Conservation (phyloP, 179 eudicot species). For the Carnegiea gigantea region DNA sequence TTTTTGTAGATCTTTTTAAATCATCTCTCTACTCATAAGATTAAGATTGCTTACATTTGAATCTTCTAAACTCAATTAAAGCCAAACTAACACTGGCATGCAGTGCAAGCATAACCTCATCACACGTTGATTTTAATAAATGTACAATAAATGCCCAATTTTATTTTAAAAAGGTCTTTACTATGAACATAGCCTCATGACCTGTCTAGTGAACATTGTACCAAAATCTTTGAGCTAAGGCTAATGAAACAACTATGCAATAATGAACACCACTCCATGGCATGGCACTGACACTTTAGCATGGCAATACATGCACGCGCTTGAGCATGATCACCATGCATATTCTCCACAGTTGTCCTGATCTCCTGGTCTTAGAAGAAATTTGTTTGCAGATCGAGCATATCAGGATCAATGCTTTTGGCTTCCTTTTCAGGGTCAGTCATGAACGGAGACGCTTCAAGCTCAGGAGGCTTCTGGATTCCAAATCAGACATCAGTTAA, state of each 20-base stretch:
- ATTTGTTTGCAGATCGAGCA: slow-evolving; percentile 78
- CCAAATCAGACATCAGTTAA: slow-evolving; percentile 4
- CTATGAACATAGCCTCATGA: too few species aligned
- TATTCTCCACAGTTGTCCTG: not conserved
- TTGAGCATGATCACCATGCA: not conserved
- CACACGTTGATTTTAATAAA: not conserved
- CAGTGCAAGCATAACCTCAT: not conserved
- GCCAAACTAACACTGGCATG: too few species aligned
- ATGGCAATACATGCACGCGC: not conserved
- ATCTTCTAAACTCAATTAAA: too few species aligned
- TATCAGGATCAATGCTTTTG: slow-evolving; percentile 56
- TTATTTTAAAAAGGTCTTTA: too few species aligned
- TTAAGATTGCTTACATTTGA: too few species aligned
- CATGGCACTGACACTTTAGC: not conserved
- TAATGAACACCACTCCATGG: not conserved
- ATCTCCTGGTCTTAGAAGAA: slow-evolving; percentile 49
- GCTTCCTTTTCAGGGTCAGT: slow-evolving; percentile 47
- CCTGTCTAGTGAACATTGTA: too few species aligned
- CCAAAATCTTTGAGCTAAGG: not conserved
- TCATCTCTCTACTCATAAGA: not conserved
- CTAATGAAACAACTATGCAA: not conserved
- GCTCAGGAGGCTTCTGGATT: slow-evolving; percentile 74
- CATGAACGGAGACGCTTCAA: slow-evolving; percentile 54
- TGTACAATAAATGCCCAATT: not conserved
- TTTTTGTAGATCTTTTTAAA: too few species aligned